phyloP scores from a whole-genome alignment of 345 rosid species.

The Hibiscus syriacus region DNA sequence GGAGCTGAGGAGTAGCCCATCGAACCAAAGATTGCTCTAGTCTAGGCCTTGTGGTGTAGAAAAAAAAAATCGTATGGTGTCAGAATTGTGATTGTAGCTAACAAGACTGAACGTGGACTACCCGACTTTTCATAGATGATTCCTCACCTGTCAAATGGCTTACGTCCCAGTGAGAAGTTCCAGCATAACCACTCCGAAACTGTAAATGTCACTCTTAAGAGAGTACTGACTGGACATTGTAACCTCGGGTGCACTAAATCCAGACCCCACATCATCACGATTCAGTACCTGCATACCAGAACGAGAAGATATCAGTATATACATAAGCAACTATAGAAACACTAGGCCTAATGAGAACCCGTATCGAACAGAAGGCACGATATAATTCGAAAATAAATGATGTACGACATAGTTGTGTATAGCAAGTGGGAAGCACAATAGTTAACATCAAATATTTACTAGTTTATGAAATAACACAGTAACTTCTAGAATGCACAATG shows the following conservation, averaged over 20 bases:
- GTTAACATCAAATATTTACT: too few relatives aligned
- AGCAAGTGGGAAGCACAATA: too few relatives aligned
- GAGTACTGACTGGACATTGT: conserved; percentile 86
- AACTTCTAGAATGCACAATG: conserved; percentile 1
- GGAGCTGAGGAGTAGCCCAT: conserved; percentile 99
- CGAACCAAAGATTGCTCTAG: conserved; percentile 89
- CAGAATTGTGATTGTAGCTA: background rate
- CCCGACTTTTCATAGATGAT: background rate
- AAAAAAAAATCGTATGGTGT: background rate
- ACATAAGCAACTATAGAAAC: background rate
- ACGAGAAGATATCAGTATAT: background rate
- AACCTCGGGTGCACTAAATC: conserved; percentile 90
- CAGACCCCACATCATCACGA: conserved; percentile 55
- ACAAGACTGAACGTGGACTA: background rate
- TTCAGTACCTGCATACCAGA: conserved; percentile 48
- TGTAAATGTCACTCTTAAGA: conserved; percentile 86
- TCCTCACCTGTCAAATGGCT: conserved; percentile 85
- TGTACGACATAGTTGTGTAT: too few relatives aligned
- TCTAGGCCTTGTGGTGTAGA: conserved; percentile 73
- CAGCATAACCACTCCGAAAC: conserved; percentile 95
- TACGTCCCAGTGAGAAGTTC: conserved; percentile 98
- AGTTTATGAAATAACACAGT: too few relatives aligned
- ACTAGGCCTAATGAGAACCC: background rate
- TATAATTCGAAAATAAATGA: too few relatives aligned
- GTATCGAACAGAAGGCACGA: too few relatives aligned